phyloP scores from a whole-genome alignment of 345 rosid species.

The Lepidium didymum region DNA sequence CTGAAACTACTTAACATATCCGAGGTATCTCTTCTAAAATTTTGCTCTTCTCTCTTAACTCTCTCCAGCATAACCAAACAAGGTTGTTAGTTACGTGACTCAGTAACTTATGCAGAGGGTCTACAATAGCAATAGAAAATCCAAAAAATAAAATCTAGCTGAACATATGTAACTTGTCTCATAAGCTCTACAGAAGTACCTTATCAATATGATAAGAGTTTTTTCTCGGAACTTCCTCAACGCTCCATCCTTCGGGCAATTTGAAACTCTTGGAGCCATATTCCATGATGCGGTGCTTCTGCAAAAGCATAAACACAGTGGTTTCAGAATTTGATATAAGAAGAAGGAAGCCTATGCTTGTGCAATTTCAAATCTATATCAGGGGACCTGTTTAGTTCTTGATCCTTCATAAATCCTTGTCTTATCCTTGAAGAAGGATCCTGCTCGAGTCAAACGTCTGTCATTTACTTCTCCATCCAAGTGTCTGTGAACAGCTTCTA shows the following conservation, averaged over 20 bases:
- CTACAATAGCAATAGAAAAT: background rate
- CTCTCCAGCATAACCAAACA: background rate
- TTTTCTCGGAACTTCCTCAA: constrained; percentile 28
- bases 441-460: constrained; percentile 2
- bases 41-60: background rate
- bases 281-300: background rate
- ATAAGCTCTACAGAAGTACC: constrained; percentile 19
- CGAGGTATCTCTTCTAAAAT: background rate
- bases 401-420: constrained; percentile 1
- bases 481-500: constrained; percentile 18
- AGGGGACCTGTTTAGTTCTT: constrained; percentile 14
- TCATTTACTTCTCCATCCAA: constrained; percentile 6
- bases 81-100: background rate
- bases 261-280: constrained; percentile 24
- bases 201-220: constrained; percentile 18
- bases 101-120: background rate
- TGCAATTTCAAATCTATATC: background rate
- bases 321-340: background rate
- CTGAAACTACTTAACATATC: background rate
- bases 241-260: constrained; percentile 47
- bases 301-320: background rate
- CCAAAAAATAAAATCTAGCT: background rate
- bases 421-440: background rate
- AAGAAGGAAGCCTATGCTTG: background rate
- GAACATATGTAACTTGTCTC: background rate